phyloP scores from a whole-genome alignment of 768 basidiomycete genomes.

The Suillus tomentosus region DNA sequence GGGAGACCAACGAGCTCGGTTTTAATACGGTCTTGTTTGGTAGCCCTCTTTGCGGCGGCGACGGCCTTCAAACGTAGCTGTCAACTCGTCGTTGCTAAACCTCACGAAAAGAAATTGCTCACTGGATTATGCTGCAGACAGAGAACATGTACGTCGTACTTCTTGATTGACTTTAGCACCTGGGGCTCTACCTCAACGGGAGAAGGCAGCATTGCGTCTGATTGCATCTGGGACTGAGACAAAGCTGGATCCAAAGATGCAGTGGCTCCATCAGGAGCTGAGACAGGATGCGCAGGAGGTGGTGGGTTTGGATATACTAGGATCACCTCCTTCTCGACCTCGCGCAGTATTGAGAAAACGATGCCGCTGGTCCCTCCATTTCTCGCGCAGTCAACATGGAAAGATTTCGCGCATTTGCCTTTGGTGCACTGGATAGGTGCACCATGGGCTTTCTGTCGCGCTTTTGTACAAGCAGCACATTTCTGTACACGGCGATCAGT shows the following conservation, averaged over 20 bases:
- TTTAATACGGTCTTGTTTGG: slow-evolving; percentile 73
- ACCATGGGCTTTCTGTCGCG: slow-evolving; percentile 64
- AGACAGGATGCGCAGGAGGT: slow-evolving; percentile 5
- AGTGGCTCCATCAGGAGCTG: slow-evolving; percentile 12
- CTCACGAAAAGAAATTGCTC: slow-evolving; percentile 32
- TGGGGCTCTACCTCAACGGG: slow-evolving; percentile 19
- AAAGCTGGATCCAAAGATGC: neutral
- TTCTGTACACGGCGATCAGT: slow-evolving; percentile 54
- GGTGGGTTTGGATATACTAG: slow-evolving; percentile 46
- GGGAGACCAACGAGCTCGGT: slow-evolving; percentile 71
- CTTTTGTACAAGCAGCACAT: slow-evolving; percentile 84
- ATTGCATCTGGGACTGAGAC: neutral
- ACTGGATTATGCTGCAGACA: slow-evolving; percentile 94
- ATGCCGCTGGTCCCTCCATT: slow-evolving; percentile 55
- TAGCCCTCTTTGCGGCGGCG: slow-evolving; percentile 72
- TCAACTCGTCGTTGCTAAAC: neutral
- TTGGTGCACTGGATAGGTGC: slow-evolving; percentile 92
- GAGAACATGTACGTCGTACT: slow-evolving; percentile 71
- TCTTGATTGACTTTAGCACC: slow-evolving; percentile 70
- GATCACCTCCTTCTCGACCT: slow-evolving; percentile 83
- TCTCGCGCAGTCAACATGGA: slow-evolving; percentile 89
- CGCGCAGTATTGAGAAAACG: slow-evolving; percentile 60
- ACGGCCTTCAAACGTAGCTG: slow-evolving; percentile 51
- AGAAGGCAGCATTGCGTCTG: slow-evolving; percentile 9
- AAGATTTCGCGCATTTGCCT: slow-evolving; percentile 91